Evolutionary conservation across 345 rosid genomes (phyloP), one percentile per base, ranked within the genome.

Genomic region (Rhizophora apiculata): DNA sequence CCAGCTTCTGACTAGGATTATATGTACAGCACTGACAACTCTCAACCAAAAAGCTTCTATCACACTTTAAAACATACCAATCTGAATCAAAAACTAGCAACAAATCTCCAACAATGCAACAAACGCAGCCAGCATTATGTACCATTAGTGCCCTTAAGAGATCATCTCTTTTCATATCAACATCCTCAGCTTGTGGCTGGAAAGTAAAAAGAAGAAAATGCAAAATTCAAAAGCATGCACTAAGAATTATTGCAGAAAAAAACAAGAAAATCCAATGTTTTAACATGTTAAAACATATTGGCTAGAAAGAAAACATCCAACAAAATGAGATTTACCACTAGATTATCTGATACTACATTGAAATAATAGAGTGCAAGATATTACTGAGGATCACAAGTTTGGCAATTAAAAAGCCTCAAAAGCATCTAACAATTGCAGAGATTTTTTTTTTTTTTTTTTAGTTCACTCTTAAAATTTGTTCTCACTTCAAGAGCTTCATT

Each of bases 131-230:
- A 36, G 60, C 39, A 63, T 34, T 63, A 72, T 86, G 55, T 85
- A 93, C 99, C 92, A 86, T 79, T 67, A 94, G 76, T 63, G 87
- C 95, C 73, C 74, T 80, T 66, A 96, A 86, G 31, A 94, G 93
- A 72, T 88, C 88, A 73, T 89, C 96, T 86, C 89, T 88, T 78
- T 67, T 76, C 72, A 83, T 71, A 72, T 70, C 82, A 61, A 73
- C 68, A 65, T 84, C 93, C 69, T 85, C 88, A 70, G 68, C 82
- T 76, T 74, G 87, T 56, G 85, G 78, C 99, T 91, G 84, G 10
- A 72, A 64, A 18, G 51, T 19, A 76, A 65, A 46, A 58, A 26
- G 5, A 61, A 71, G 67, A 68, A 37, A 39, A 68, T 21, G 27
- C 51, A 71, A 27, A 57, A 36, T 59, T 65, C 63, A 66, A 57